A percentile compares a stretch with the other conserved stretches of the same genome.
These are phyloP conservation scores for Linnemannia schmuckeri DNA, from an alignment of 192 early-diverging fungal genomes.

Conservation along the genomic window DNA sequence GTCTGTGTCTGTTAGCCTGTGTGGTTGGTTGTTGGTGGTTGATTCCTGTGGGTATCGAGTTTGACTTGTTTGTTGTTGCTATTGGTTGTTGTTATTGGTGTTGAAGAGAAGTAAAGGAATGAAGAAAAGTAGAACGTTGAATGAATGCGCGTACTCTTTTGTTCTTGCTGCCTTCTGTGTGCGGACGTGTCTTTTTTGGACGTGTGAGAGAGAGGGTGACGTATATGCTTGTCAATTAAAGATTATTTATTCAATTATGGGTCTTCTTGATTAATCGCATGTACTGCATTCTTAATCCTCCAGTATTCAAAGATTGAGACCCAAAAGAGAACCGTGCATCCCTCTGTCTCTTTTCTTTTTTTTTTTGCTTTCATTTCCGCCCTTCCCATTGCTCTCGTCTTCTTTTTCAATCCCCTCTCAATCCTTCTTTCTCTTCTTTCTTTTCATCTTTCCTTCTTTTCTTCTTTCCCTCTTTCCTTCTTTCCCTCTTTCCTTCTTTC, in stretches of 20 bases:
- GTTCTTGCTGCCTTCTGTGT: neutral
- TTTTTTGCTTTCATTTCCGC: slow-evolving; percentile 3
- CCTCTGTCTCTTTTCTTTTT: neutral
- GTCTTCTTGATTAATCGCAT: neutral
- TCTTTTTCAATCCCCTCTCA: neutral
- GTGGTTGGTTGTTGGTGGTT: neutral
- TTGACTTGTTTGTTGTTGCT: neutral
- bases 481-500: too few relatives aligned
- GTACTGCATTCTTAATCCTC: neutral
- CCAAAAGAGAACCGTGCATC: slow-evolving; percentile 1
- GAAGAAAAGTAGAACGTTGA: neutral
- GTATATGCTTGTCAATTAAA: slow-evolving; percentile 24
- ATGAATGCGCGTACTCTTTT: slow-evolving; percentile 13
- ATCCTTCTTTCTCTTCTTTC: neutral
- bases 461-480: too few relatives aligned
- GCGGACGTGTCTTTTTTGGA: slow-evolving; percentile 15
- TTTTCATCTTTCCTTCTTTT: neutral
- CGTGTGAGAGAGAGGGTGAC: too few relatives aligned
- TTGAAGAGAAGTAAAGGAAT: neutral
- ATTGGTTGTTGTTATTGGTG: neutral
- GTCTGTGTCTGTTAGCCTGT: neutral
- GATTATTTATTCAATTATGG: neutral
- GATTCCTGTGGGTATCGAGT: neutral
- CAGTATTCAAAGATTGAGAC: neutral
- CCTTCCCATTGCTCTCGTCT: neutral